Base-by-base conservation (phyloP, 352 stramenopile species). In the Phytophthora brassicae region DNA sequence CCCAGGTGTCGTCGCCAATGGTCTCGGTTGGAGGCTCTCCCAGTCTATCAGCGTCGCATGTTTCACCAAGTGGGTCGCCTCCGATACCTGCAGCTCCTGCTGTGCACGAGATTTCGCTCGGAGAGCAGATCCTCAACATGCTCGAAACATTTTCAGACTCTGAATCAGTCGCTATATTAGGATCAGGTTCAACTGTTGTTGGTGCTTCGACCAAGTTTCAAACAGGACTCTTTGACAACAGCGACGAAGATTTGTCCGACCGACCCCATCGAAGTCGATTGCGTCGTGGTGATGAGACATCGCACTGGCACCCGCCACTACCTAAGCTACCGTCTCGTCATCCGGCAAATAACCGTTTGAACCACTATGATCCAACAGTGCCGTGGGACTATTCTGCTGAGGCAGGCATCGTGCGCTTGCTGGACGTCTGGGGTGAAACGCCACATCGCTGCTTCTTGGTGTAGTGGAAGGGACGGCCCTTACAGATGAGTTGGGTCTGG, bases 401-500 rank as follows among this genome's bases (percentile, higher is more conserved):
- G 9, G 26, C 3, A 4, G 12, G 26, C 9, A 51, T 68, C 38
- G 1, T 13, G 3, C 47, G 13, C 3, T 20, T 59, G 4, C 17
- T 55, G 4, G 52, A 59, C 14, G 0, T 24, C 4, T 9, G 9
- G 2, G 53, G 60, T 12, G 33, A 63, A 2, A 0, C 35, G 5
- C 51, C 45, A 0, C 44, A 67, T 23, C 44, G 23, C 1, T 58
- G 46, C 17, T 68, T 50, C 23, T 23, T 68, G 2, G 47, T 41
- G 0, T 8, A 64, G 9, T 64, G 46, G 60, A 17, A 55, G 3
- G 29, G 2, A 0, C 20, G 12, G 0, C 38, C 29, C 0, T 6
- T 64, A 0, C 45, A 56, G 19, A 1, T 64, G 1, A 59, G 38
- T 11, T 68, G 47, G 47, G 60, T 59, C 0, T 64, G 53, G 52